phyloP scores from a whole-genome alignment of 176 grass and related monocot species.

The Thalia dealbata region DNA sequence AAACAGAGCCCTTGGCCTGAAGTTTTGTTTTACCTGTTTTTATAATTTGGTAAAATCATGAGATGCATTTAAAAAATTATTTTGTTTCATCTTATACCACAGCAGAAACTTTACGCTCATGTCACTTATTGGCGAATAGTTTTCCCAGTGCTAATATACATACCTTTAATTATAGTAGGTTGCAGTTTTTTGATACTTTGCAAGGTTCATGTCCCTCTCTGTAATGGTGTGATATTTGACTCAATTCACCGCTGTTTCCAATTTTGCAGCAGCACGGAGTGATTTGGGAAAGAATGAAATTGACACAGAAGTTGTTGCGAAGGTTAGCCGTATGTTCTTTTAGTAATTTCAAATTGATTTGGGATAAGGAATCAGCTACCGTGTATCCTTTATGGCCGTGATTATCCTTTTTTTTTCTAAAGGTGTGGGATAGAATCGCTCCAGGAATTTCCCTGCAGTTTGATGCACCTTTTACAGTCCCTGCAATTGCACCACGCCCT shows the following conservation, averaged over 20 bases:
- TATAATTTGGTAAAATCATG: background rate
- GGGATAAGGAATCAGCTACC: conserved; percentile 1
- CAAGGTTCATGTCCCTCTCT: background rate
- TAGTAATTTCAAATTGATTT: background rate
- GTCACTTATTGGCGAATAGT: background rate
- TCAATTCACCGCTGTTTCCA: background rate
- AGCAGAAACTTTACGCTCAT: no score
- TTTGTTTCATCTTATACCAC: no score
- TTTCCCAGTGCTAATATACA: background rate
- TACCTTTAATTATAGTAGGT: background rate
- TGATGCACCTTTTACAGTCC: conserved; percentile 59
- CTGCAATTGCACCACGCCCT: conserved; percentile 45
- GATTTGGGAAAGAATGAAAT: conserved; percentile 61
- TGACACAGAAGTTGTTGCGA: conserved; percentile 64
- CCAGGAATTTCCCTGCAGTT: conserved; percentile 60
- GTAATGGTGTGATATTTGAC: background rate
- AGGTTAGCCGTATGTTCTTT: conserved; percentile 30
- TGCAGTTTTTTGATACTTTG: background rate
- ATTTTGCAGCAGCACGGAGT: conserved; percentile 48
- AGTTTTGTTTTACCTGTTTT: background rate
- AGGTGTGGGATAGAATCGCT: conserved; percentile 94
- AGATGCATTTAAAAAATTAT: background rate
- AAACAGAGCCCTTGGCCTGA: background rate
- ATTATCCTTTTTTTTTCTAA: conserved; percentile 1
- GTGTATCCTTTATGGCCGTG: background rate